Evolutionary conservation across 176 grass and related monocot genomes (phyloP).

Genomic region (Dendrocalamus sinicus): DNA sequence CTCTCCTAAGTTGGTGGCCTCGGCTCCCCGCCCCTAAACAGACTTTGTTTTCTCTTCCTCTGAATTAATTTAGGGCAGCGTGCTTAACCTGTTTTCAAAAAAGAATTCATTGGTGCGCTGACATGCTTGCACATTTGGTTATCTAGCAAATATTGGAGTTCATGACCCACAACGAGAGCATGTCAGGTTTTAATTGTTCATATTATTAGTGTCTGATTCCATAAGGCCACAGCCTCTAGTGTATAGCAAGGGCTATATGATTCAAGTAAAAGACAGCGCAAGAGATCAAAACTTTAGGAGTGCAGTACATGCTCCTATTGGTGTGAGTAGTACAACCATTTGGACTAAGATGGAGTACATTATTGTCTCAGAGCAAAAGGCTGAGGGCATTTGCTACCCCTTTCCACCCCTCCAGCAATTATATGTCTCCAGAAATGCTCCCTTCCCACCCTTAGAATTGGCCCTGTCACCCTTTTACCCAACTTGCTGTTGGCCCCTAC

Average conservation of each 20-base stretch:
- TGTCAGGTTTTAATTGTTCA: not conserved
- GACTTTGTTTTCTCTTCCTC: too few relatives aligned
- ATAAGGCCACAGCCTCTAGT: not conserved
- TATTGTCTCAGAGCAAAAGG: slow-evolving; percentile 33
- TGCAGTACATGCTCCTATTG: slow-evolving; percentile 28
- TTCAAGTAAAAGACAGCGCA: slow-evolving; percentile 11
- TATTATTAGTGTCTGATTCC: not conserved
- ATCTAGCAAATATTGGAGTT: not conserved
- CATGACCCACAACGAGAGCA: not conserved
- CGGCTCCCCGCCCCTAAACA: too few relatives aligned
- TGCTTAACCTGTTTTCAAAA: too few relatives aligned
- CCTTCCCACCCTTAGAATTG: slow-evolving; percentile 42
- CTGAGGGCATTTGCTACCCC: not conserved
- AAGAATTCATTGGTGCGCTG: not conserved
- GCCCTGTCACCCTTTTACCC: slow-evolving; percentile 55
- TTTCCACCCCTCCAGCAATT: slow-evolving; percentile 32
- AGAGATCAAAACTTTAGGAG: not conserved
- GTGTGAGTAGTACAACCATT: slow-evolving; percentile 34
- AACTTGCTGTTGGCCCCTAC: slow-evolving; percentile 52
- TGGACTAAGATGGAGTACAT: slow-evolving; percentile 37
- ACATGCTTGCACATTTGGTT: not conserved
- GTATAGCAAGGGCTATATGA: not conserved
- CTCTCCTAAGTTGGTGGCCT: too few relatives aligned
- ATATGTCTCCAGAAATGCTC: slow-evolving; percentile 54
- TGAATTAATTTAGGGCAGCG: too few relatives aligned